A percentile compares a stretch with the other conserved stretches of the same genome.
Evolutionary conservation across 371 early-diverging fungal genomes (phyloP).

Genomic region (Apophysomyces trapeziformis): DNA sequence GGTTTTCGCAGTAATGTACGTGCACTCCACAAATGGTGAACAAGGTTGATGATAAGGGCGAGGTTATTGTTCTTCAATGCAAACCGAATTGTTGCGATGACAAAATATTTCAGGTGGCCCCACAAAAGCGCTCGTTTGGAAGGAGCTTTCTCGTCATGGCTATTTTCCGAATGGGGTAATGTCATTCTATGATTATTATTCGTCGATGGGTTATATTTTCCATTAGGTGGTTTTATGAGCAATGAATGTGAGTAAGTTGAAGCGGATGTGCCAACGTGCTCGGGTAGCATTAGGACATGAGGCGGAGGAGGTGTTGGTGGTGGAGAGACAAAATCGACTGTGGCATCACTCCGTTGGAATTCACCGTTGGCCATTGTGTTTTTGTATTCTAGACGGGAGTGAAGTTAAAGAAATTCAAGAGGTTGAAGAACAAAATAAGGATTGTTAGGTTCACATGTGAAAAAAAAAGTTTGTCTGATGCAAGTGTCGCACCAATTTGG

Average conservation of each 20-base stretch:
- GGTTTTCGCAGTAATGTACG: conserved; percentile 30
- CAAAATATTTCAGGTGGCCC: conserved; percentile 30
- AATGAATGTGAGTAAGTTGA: too few species aligned
- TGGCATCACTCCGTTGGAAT: neutral
- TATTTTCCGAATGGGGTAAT: neutral
- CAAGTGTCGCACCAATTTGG: too few species aligned
- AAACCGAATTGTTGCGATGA: conserved; percentile 24
- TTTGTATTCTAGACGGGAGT: too few species aligned
- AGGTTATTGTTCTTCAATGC: conserved; percentile 50
- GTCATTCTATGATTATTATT: neutral
- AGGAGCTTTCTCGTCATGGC: conserved; percentile 17
- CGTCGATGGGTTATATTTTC: too few species aligned
- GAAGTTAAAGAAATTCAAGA: too few species aligned
- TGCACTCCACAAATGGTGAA: conserved; percentile 41
- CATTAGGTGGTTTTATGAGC: too few species aligned
- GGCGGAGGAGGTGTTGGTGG: conserved; percentile 23
- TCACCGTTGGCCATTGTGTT: too few species aligned
- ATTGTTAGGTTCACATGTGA: too few species aligned
- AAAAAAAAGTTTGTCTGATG: too few species aligned
- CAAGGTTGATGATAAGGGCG: conserved; percentile 39
- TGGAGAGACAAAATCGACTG: conserved; percentile 9
- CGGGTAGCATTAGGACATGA: conserved; percentile 11
- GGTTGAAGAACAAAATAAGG: too few species aligned
- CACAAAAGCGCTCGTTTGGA: conserved; percentile 27
- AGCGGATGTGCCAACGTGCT: neutral